phyloP scores from a whole-genome alignment of 768 basidiomycete genomes.

The Albatrellus ellisii region DNA sequence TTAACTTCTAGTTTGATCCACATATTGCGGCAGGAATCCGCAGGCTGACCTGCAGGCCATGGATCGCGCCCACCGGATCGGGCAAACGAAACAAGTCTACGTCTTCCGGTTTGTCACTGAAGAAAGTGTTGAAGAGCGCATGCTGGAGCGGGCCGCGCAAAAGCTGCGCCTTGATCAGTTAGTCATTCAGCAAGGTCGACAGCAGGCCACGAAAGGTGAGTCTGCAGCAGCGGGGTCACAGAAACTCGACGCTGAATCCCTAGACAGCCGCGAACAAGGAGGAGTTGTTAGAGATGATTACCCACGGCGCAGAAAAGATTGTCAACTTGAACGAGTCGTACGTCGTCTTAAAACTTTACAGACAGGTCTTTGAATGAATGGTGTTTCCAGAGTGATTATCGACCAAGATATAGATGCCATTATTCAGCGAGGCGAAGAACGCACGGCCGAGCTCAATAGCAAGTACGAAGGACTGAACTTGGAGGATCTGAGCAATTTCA shows the following conservation, averaged over 20 bases:
- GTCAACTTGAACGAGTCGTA: slow-evolving; percentile 72
- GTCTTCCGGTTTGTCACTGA: slow-evolving; percentile 97
- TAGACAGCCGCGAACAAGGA: slow-evolving; percentile 82
- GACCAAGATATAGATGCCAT: slow-evolving; percentile 92
- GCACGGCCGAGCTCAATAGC: slow-evolving; percentile 75
- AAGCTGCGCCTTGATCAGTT: slow-evolving; percentile 91
- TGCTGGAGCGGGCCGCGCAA: slow-evolving; percentile 90
- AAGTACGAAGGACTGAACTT: slow-evolving; percentile 91
- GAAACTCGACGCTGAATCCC: neutral
- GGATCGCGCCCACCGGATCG: slow-evolving; percentile 95
- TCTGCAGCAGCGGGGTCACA: neutral
- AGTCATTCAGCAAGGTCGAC: slow-evolving; percentile 92
- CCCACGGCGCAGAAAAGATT: slow-evolving; percentile 94
- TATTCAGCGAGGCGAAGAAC: slow-evolving; percentile 82
- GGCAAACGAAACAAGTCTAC: slow-evolving; percentile 95
- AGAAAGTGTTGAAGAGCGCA: slow-evolving; percentile 90
- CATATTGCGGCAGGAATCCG: slow-evolving; percentile 57
- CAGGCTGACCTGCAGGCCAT: slow-evolving; percentile 98
- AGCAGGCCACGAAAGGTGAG: slow-evolving; percentile 66
- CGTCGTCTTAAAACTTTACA: slow-evolving; percentile 16
- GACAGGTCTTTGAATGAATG: neutral
- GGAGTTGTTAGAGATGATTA: slow-evolving; percentile 95
- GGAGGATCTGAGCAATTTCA: slow-evolving; percentile 95
- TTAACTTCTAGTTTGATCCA: no score
- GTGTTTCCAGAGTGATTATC: slow-evolving; percentile 42